Evolutionary conservation across 345 rosid genomes (phyloP).

Genomic region (Euphorbia lathyris): DNA sequence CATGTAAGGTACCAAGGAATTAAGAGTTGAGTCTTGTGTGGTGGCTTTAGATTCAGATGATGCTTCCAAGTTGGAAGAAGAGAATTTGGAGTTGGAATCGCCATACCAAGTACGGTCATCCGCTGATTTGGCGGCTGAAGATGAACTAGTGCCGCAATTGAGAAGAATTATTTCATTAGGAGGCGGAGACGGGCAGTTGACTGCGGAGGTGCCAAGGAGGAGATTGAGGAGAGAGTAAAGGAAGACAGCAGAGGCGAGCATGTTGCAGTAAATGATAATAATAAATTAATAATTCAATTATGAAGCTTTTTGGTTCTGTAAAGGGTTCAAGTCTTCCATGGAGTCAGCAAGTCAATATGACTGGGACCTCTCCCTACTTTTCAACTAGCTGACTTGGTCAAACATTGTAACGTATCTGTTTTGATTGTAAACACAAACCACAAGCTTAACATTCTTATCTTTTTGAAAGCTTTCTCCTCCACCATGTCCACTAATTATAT

Average conservation of each 20-base stretch:
- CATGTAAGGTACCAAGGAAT: constrained; percentile 8
- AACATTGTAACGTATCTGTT: no score
- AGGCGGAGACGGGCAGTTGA: not conserved
- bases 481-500: no score
- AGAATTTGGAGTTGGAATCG: constrained; percentile 23
- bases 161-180: constrained; percentile 14
- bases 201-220: not conserved
- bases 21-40: not conserved
- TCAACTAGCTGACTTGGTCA: no score
- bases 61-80: not conserved
- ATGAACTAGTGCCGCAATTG: constrained; percentile 24
- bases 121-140: not conserved
- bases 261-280: no score
- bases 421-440: no score
- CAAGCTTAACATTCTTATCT: no score
- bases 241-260: not conserved
- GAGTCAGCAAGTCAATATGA: no score
- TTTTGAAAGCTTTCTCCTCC: no score
- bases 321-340: no score
- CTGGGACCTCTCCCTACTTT: no score
- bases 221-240: not conserved
- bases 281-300: no score
- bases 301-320: no score
- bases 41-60: not conserved
- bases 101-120: constrained; percentile 26